These are phyloP conservation scores for Candida maris DNA, from an alignment of 805 yeast species.

Conservation along the genomic window DNA sequence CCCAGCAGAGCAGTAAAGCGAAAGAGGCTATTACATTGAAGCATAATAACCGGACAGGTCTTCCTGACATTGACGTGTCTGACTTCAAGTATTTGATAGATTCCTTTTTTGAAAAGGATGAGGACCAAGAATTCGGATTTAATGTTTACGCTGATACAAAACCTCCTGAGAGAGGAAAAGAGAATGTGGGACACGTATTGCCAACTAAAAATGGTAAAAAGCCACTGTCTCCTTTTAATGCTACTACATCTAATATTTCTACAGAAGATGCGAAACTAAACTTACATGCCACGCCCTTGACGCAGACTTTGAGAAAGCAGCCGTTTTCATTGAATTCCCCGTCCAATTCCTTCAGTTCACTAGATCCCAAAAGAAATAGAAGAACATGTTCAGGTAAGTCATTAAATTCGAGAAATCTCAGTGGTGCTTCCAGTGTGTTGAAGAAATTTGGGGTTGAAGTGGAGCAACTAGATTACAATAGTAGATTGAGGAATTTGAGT, in stretches of 20 bases:
- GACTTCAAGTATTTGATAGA: conserved; percentile 32
- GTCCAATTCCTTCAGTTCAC: conserved; percentile 10
- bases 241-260: too few relatives aligned
- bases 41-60: conserved; percentile 25
- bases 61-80: conserved; percentile 25
- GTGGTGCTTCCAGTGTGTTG: conserved; percentile 23
- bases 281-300: too few relatives aligned
- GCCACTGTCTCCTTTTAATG: too few relatives aligned
- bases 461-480: conserved; percentile 22
- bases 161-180: too few relatives aligned
- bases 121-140: too few relatives aligned
- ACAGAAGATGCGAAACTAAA: too few relatives aligned
- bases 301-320: too few relatives aligned
- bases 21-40: conserved; percentile 13
- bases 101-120: conserved; percentile 25
- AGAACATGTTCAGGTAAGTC: not conserved
- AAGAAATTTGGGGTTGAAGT: conserved; percentile 28
- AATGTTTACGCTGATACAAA: too few relatives aligned
- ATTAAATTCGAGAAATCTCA: conserved; percentile 3
- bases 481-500: too few relatives aligned
- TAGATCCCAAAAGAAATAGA: conserved; percentile 21
- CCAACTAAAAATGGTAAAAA: too few relatives aligned
- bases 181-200: too few relatives aligned
- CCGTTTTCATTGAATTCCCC: too few relatives aligned
- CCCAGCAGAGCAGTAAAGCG: not conserved